A percentile compares a stretch with the other conserved stretches of the same genome.
These are phyloP conservation scores for Cryptomeria japonica DNA, from an alignment of 75 land plant genomes.

Conservation along the genomic window DNA sequence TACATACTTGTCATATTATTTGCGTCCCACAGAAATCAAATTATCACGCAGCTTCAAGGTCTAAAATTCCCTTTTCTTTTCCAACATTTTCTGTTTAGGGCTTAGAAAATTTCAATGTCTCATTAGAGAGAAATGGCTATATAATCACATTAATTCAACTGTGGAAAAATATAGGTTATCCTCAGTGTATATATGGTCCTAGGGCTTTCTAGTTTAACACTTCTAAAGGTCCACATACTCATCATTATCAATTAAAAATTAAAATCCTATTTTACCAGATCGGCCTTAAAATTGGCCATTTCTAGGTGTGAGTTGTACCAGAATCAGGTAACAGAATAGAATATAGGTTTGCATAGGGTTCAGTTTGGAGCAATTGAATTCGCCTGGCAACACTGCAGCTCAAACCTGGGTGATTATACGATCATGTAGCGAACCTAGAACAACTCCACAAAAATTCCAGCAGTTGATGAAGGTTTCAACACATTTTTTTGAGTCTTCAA, in stretches of 20 bases:
- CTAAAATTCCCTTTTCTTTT: background rate
- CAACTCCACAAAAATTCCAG: too few species aligned
- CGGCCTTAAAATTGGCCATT: too few species aligned
- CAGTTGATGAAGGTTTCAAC: too few species aligned
- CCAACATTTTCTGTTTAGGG: background rate
- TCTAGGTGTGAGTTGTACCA: too few species aligned
- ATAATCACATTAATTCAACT: background rate
- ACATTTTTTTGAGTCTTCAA: too few species aligned
- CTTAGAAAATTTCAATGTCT: background rate
- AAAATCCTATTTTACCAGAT: background rate
- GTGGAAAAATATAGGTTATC: background rate
- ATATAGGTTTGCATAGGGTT: too few species aligned
- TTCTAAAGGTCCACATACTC: background rate
- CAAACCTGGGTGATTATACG: too few species aligned
- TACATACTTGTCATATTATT: background rate
- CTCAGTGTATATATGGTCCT: background rate
- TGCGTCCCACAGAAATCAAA: background rate
- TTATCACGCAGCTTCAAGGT: background rate
- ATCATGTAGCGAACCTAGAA: too few species aligned
- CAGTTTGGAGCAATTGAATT: too few species aligned
- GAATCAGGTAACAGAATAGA: too few species aligned
- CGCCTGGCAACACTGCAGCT: too few species aligned
- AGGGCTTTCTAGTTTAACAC: background rate
- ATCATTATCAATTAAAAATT: background rate
- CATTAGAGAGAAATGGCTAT: background rate